phyloP scores from a whole-genome alignment of 2,329 filamentous ascomycete genomes.

The Rhexocercosporidium sp. region DNA sequence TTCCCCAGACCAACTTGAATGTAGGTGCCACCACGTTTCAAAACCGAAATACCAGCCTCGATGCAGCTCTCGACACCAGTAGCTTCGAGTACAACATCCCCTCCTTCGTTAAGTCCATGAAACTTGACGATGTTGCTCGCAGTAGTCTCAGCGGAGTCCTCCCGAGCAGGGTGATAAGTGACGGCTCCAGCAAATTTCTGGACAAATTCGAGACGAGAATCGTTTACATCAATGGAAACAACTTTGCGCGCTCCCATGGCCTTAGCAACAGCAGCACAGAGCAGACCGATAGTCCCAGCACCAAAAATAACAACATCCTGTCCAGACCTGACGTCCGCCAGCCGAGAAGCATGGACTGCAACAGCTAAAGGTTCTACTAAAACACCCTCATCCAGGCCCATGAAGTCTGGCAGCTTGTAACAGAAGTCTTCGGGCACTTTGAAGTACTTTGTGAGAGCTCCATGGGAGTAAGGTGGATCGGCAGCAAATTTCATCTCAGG shows the following conservation, averaged over 20 bases:
- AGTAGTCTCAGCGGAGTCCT: conserved; percentile 46
- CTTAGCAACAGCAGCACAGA: conserved; percentile 53
- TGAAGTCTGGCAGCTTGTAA: conserved; percentile 50
- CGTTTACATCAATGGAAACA: conserved; percentile 53
- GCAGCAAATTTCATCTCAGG: conserved; percentile 54
- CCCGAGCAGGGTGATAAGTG: conserved; percentile 28
- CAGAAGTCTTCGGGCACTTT: conserved; percentile 52
- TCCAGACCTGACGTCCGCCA: conserved; percentile 47
- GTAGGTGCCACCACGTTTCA: conserved; percentile 53
- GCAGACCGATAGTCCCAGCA: conserved; percentile 54
- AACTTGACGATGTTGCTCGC: conserved; percentile 47
- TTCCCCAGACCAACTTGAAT: conserved; percentile 52
- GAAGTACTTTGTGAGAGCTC: conserved; percentile 56
- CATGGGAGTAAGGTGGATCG: conserved; percentile 52
- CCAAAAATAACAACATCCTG: conserved; percentile 55
- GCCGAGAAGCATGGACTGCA: conserved; percentile 52
- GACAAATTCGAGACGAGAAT: conserved; percentile 49
- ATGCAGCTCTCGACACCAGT: conserved; percentile 54
- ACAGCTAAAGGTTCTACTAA: conserved; percentile 59
- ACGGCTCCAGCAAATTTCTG: conserved; percentile 40
- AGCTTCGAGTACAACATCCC: conserved; percentile 56
- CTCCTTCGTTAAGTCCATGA: conserved; percentile 50
- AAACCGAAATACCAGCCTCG: conserved; percentile 51
- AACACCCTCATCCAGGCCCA: conserved; percentile 56
- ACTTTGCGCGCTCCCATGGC: conserved; percentile 52